Conservation (phyloP, 305 asterid genomes). For the Ajuga reptans region DNA sequence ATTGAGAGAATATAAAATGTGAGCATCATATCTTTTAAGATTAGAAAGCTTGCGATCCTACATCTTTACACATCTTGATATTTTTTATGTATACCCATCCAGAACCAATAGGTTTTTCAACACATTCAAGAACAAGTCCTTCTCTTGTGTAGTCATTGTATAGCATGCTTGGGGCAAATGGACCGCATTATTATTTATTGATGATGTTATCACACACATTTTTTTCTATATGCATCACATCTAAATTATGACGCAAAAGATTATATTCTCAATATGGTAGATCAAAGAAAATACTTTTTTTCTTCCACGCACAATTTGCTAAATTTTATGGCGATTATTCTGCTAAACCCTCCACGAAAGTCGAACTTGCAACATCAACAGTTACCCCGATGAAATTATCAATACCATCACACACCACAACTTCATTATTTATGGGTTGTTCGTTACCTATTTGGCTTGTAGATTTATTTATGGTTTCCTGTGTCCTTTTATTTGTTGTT, state of each 20-base stretch:
- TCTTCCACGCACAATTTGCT: not conserved
- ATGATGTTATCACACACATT: too few relatives aligned
- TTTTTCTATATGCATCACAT: too few relatives aligned
- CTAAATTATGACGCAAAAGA: too few relatives aligned
- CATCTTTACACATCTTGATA: not conserved
- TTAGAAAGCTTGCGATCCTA: not conserved
- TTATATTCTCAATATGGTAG: not conserved
- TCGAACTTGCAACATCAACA: too few relatives aligned
- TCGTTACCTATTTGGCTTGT: not conserved
- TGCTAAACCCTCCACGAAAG: too few relatives aligned
- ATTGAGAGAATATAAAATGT: too few relatives aligned
- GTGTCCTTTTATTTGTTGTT: not conserved
- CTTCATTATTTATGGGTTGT: not conserved
- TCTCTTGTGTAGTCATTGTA: not conserved
- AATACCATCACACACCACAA: not conserved
- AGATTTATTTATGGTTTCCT: not conserved
- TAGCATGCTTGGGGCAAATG: too few relatives aligned
- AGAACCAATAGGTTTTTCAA: not conserved
- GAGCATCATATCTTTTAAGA: not conserved
- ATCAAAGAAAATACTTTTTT: not conserved
- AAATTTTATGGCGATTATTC: not conserved
- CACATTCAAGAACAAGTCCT: not conserved
- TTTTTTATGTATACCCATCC: not conserved
- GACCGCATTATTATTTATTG: too few relatives aligned
- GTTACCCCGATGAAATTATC: not conserved